These are phyloP conservation scores for Alternaria metachromatica DNA, from an alignment of 2,329 filamentous ascomycete genomes.

Conservation along the genomic window DNA sequence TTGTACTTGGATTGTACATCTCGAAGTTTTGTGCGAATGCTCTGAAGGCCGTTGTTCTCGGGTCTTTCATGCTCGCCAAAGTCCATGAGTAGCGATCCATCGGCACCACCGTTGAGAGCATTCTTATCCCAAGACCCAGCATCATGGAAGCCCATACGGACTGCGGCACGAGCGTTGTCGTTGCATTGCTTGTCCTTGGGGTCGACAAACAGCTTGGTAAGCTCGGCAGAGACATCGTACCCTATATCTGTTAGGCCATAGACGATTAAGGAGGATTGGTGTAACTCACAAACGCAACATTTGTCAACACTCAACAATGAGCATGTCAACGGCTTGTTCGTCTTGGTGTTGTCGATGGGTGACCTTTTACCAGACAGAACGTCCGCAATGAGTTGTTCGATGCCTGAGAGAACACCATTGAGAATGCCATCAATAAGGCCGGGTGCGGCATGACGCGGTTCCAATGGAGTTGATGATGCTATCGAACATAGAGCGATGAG, in stretches of 20 bases:
- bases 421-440: constrained; percentile 35
- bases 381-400: constrained; percentile 37
- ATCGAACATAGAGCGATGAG: constrained; percentile 9
- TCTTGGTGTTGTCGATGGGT: constrained; percentile 30
- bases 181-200: constrained; percentile 37
- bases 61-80: constrained; percentile 44
- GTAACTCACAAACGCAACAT: constrained; percentile 40
- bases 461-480: constrained; percentile 28
- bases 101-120: constrained; percentile 48
- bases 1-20: constrained; percentile 51
- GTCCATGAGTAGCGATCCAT: constrained; percentile 51
- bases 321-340: constrained; percentile 30
- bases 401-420: constrained; percentile 18
- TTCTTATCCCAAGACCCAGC: constrained; percentile 46
- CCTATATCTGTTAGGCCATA: constrained; percentile 19
- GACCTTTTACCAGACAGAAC: constrained; percentile 36
- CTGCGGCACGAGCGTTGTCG: constrained; percentile 43
- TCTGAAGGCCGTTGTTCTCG: constrained; percentile 56
- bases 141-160: constrained; percentile 47
- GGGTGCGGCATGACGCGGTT: constrained; percentile 27
- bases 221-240: constrained; percentile 42
- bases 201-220: constrained; percentile 33
- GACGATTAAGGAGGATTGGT: not conserved
- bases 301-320: constrained; percentile 22
- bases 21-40: constrained; percentile 49